phyloP scores from a whole-genome alignment of 257 asterid genomes.

The Solanum piurae region DNA sequence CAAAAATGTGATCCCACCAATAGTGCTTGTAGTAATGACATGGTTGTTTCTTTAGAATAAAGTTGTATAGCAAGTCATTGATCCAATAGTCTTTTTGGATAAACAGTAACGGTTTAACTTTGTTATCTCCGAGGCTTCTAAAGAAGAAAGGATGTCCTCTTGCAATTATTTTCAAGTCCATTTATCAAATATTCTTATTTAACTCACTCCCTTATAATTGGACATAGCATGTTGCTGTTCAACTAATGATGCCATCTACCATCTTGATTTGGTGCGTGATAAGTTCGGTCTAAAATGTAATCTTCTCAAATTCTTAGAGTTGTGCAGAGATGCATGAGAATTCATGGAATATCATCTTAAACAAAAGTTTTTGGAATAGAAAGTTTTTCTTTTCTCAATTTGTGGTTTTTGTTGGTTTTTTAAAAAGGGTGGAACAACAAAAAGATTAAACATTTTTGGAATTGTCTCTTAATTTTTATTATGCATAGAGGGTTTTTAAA shows the following conservation, averaged over 20 bases:
- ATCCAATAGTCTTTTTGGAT: not conserved
- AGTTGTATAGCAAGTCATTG: not conserved
- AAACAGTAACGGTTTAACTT: not conserved
- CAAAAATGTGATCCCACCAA: not conserved
- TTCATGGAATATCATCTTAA: not conserved
- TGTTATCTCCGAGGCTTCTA: not conserved
- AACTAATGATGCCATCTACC: not conserved
- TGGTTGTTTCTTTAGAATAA: not conserved
- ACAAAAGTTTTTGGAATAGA: not conserved
- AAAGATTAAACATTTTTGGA: not conserved
- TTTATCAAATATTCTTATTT: not conserved
- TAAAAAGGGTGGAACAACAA: not conserved
- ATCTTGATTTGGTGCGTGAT: not conserved
- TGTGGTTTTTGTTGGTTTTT: not conserved
- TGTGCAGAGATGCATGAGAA: not conserved
- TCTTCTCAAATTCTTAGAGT: not conserved
- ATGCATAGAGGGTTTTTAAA: not conserved
- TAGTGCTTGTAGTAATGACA: not conserved
- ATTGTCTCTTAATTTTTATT: not conserved
- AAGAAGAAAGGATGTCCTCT: not conserved
- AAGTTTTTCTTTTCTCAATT: not conserved
- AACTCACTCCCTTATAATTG: not conserved
- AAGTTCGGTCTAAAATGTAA: not conserved
- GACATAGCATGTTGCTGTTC: not conserved
- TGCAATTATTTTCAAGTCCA: not conserved